phyloP scores from a whole-genome alignment of 495 filamentous ascomycete genomes.

The Talaromyces trachyspermus region DNA sequence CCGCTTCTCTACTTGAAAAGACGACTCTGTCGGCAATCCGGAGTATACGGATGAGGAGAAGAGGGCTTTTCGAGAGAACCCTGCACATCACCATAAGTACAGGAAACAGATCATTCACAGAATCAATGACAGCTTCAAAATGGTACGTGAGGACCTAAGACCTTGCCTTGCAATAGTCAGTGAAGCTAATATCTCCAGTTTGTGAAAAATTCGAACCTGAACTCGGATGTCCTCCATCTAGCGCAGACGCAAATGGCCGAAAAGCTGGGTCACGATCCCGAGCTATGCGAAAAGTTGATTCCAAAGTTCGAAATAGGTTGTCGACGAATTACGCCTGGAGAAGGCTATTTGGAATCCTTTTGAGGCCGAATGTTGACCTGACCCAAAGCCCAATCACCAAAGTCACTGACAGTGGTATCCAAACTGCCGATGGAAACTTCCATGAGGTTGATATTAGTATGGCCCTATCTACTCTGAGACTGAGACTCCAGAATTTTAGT shows the following conservation, averaged over 20 bases:
- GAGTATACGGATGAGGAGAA: conserved; percentile 24
- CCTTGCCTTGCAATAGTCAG: neutral
- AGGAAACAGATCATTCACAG: conserved; percentile 25
- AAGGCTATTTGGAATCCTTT: conserved; percentile 33
- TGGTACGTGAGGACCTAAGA: conserved; percentile 12
- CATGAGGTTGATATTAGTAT: conserved; percentile 38
- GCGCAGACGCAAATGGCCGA: conserved; percentile 22
- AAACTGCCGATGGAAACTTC: conserved; percentile 29
- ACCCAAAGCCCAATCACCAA: conserved; percentile 36
- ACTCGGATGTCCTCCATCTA: neutral
- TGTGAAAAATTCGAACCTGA: conserved; percentile 1
- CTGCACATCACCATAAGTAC: conserved; percentile 17
- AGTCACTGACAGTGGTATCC: conserved; percentile 42
- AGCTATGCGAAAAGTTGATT: conserved; percentile 31
- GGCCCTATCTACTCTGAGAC: conserved; percentile 1
- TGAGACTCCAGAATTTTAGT: neutral
- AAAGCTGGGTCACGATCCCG: conserved; percentile 21
- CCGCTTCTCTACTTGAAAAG: conserved; percentile 20
- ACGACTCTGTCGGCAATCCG: conserved; percentile 18
- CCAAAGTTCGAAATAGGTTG: conserved; percentile 34
- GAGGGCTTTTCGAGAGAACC: conserved; percentile 11
- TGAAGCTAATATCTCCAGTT: conserved; percentile 2
- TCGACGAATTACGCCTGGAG: conserved; percentile 32
- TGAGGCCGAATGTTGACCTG: conserved; percentile 37
- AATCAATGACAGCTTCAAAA: conserved; percentile 23